Conservation (phyloP, 768 basidiomycete genomes). For the Tylopilus rubrobrunneus region DNA sequence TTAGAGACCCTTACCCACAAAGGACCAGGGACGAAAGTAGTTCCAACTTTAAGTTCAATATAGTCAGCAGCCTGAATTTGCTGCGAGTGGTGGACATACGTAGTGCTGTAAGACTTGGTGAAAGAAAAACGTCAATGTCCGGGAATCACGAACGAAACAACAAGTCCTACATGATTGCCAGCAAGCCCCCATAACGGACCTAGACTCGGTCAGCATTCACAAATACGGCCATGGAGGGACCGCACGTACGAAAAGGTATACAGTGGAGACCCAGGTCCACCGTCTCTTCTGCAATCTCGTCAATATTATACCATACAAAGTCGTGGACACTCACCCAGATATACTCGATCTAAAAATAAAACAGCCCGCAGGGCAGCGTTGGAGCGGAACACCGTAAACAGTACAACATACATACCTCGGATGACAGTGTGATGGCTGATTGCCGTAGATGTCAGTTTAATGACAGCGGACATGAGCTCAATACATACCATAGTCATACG, state of each 20-base stretch:
- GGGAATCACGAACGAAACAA: background rate
- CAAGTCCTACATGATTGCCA: background rate
- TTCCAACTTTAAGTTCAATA: background rate
- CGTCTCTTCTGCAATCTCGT: background rate
- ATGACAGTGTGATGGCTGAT: conserved; percentile 7
- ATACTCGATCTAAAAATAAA: background rate
- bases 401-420: conserved; percentile 1
- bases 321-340: conserved; percentile 10
- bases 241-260: conserved; percentile 2
- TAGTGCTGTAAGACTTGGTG: background rate
- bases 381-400: background rate
- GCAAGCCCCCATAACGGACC: conserved; percentile 10
- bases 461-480: background rate
- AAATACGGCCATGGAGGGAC: background rate
- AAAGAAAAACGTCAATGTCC: background rate
- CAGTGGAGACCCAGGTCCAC: conserved; percentile 7
- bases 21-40: conserved; percentile 3
- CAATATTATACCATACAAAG: background rate
- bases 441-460: background rate
- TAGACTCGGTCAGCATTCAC: background rate
- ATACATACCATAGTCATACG: conserved; percentile 7
- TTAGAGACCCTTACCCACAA: background rate
- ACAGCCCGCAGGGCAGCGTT: background rate
- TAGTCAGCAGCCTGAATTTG: background rate
- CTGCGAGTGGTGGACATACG: background rate